Base-by-base conservation (phyloP, 441 rosid species). In the Euphorbia schlechtendalii region DNA sequence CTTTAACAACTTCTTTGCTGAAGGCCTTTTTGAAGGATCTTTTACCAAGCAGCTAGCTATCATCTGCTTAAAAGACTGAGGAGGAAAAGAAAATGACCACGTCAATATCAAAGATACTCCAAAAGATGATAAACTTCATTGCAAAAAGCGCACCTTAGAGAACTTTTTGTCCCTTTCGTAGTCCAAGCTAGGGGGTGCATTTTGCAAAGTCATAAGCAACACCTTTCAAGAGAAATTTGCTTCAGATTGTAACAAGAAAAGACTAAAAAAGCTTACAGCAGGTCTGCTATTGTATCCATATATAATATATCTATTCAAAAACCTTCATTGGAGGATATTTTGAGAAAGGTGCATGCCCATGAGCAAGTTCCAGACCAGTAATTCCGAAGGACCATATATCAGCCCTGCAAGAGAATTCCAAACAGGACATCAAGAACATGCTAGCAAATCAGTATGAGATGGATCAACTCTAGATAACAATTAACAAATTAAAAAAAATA, bases 301-400 rank as follows among this genome's bases (percentile, higher is more conserved):
- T 27, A 46, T 17, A 63, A 28, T 60, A 63, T 40, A 74, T 56
- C 30, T 46, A 40, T 45, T 59, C 75, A 36, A 30, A 61, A 66
- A 94, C 99, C 99, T 94, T 94, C 94, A 94, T 87, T 51, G 99
- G 99, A 70, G 99, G 96, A 81, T 90, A 90, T 68, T 92, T 92
- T 21, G 98, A 92, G 77, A 92, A 92, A 62, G 98, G 98, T 66
- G 98, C 98, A 75, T 93, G 99, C 18, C 99, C 99, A 80, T 91
- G 99, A 49, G 99, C 98, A 74, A 94, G 96, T 83, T 94, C 99
- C 66, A 94, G 67, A 65, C 94, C 99, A 13, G 99, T 94, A 63
- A 94, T 94, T 49, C 98, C 99, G 73, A 94, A 94, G 10, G 99
- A 94, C 99, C 99, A 94, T 56, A 94, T 91, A 79, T 94, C 99